Percentiles rank a stretch among this genome's conserved stretches.
These are phyloP conservation scores for Sequoia sempervirens DNA, from an alignment of 75 land plant species.

Conservation along the genomic window DNA sequence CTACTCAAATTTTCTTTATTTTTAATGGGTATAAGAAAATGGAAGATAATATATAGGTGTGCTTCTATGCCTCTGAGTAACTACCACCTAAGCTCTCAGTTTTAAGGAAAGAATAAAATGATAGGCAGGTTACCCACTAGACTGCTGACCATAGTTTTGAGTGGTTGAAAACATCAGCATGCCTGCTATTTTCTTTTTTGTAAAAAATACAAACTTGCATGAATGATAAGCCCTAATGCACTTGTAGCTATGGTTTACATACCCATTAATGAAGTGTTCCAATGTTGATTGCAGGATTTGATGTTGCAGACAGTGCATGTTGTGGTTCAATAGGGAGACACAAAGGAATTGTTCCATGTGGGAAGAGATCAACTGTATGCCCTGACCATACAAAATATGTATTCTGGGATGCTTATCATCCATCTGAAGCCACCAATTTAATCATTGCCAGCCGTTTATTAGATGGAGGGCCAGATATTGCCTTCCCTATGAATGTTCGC, in stretches of 20 bases:
- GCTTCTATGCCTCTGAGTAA: too few species aligned
- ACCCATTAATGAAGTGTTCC: too few species aligned
- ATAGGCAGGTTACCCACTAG: too few species aligned
- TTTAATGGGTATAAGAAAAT: background rate
- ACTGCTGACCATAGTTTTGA: too few species aligned
- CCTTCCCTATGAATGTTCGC: constrained; percentile 62
- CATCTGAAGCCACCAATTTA: constrained; percentile 63
- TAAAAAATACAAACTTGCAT: too few species aligned
- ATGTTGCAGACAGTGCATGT: constrained; percentile 50
- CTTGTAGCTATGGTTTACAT: too few species aligned
- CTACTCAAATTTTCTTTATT: background rate
- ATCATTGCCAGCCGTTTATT: constrained; percentile 50
- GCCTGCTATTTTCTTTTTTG: too few species aligned
- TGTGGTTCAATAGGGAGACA: constrained; percentile 49
- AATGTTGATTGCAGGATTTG: constrained; percentile 55
- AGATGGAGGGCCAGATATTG: constrained; percentile 33
- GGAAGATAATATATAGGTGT: too few species aligned
- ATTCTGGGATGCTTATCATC: constrained; percentile 94
- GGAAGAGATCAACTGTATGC: constrained; percentile 44
- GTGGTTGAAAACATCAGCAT: too few species aligned
- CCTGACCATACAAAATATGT: constrained; percentile 52
- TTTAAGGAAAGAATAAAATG: too few species aligned
- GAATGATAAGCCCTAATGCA: too few species aligned
- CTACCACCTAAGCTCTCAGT: too few species aligned
- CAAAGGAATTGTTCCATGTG: constrained; percentile 69